A percentile compares a stretch with the other conserved stretches of the same genome.
Evolutionary conservation across 306 rosid species (phyloP).

Genomic region (Vicia faba): DNA sequence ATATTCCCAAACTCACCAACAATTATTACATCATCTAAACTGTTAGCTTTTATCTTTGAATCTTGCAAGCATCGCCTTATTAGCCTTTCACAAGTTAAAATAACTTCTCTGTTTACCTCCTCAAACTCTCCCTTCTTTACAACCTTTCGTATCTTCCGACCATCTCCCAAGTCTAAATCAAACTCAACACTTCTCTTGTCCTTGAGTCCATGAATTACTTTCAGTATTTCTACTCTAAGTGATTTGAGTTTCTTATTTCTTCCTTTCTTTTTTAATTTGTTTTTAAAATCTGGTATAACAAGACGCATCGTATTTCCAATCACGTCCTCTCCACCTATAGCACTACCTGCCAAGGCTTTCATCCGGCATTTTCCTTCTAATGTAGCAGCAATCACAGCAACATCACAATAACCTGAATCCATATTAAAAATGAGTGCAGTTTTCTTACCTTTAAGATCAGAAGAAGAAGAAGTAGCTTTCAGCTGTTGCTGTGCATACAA

Average conservation of each 20-base stretch:
- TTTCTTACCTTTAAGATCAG: constrained; percentile 32
- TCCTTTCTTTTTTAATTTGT: too few species aligned
- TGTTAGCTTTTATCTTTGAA: constrained; percentile 55
- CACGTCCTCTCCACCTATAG: too few species aligned
- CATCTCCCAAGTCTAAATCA: constrained; percentile 46
- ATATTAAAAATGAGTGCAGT: constrained; percentile 56
- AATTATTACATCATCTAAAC: constrained; percentile 61
- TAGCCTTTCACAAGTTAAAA: constrained; percentile 42
- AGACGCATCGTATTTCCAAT: too few species aligned
- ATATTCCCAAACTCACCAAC: constrained; percentile 79
- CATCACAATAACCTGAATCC: constrained; percentile 93
- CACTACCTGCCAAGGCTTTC: too few species aligned
- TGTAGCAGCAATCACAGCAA: constrained; percentile 48
- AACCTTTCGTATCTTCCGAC: constrained; percentile 50
- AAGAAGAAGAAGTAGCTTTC: constrained; percentile 32
- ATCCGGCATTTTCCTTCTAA: too few species aligned
- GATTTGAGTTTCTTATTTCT: too few species aligned
- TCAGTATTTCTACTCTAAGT: too few species aligned
- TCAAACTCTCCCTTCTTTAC: constrained; percentile 62
- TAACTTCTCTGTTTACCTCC: constrained; percentile 59
- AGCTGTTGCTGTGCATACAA: constrained; percentile 76
- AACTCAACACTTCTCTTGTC: constrained; percentile 44
- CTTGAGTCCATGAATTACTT: too few species aligned
- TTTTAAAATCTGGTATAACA: too few species aligned
- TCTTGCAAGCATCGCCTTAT: constrained; percentile 64